Evolutionary conservation across 1,139 yeast genomes (phyloP).

Genomic region (Meyerozyma elateridarum): DNA sequence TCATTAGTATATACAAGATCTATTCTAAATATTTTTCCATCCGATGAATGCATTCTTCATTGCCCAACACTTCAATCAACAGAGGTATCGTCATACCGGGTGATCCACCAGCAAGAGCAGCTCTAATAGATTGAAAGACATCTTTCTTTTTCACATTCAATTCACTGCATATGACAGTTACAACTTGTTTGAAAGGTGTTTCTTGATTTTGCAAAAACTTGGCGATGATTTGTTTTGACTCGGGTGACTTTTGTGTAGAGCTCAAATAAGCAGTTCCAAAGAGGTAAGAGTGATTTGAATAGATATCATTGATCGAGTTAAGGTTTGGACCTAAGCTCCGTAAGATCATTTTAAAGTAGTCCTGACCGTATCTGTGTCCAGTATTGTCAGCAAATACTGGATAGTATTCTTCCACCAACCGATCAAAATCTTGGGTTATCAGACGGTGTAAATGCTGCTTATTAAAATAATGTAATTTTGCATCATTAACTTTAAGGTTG

Average conservation of each 20-base stretch:
- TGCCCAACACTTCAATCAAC: slow-evolving; percentile 54
- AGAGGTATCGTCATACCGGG: slow-evolving; percentile 70
- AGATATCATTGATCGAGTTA: slow-evolving; percentile 45
- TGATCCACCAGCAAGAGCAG: slow-evolving; percentile 66
- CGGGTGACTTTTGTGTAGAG: slow-evolving; percentile 8
- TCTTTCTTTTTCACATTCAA: slow-evolving; percentile 35
- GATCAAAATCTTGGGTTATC: slow-evolving; percentile 27
- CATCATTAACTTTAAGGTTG: slow-evolving; percentile 83
- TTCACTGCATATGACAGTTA: not conserved
- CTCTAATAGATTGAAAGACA: slow-evolving; percentile 59
- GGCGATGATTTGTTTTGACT: slow-evolving; percentile 8
- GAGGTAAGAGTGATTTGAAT: slow-evolving; percentile 43
- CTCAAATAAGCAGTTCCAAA: slow-evolving; percentile 24
- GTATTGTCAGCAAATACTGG: slow-evolving; percentile 17
- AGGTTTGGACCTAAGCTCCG: slow-evolving; percentile 36
- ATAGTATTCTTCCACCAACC: slow-evolving; percentile 28
- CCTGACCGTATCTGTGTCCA: slow-evolving; percentile 13
- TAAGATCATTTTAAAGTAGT: slow-evolving; percentile 23
- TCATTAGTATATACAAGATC: slow-evolving; percentile 9
- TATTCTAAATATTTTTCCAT: slow-evolving; percentile 13
- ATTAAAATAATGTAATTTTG: slow-evolving; percentile 72
- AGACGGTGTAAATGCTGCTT: slow-evolving; percentile 51
- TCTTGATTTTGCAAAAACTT: slow-evolving; percentile 6
- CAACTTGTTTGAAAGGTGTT: not conserved
- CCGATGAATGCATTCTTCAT: slow-evolving; percentile 36